Percentiles rank a stretch among this genome's conserved stretches.
These are phyloP conservation scores for Phaeosphaeriaceae sp. DNA, from an alignment of 2,329 filamentous ascomycete species.

Conservation along the genomic window DNA sequence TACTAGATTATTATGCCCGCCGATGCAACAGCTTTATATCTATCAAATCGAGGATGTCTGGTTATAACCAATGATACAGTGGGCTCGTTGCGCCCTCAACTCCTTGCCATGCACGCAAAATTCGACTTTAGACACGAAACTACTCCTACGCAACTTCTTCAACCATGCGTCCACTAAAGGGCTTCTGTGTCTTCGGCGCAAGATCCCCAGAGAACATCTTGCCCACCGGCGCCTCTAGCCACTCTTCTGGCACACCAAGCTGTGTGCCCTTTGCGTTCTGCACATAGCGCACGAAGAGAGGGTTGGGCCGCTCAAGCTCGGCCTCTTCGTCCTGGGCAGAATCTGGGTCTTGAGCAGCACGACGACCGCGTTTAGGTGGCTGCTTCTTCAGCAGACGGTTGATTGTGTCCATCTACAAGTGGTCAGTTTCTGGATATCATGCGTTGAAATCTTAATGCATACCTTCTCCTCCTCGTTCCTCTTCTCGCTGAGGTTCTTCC, in stretches of 20 bases:
- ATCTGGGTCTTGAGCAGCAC: constrained; percentile 58
- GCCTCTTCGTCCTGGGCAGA: constrained; percentile 59
- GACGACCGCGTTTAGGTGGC: constrained; percentile 70
- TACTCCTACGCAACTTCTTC: constrained; percentile 42
- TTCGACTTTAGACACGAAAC: not conserved
- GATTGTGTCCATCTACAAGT: constrained; percentile 80
- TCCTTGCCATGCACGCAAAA: constrained; percentile 1
- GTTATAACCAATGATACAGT: not conserved
- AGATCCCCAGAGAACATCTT: constrained; percentile 59
- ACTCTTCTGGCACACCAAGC: constrained; percentile 72
- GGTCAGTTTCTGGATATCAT: constrained; percentile 16
- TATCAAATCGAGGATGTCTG: not conserved
- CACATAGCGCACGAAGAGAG: constrained; percentile 74
- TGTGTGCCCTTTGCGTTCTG: constrained; percentile 68
- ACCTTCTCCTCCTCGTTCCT: constrained; percentile 82
- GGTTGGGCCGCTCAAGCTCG: constrained; percentile 60
- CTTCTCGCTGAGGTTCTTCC: constrained; percentile 79
- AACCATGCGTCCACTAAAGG: constrained; percentile 45
- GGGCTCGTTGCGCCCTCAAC: not conserved
- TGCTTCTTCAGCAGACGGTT: constrained; percentile 89
- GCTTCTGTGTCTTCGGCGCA: constrained; percentile 30
- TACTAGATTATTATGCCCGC: not conserved
- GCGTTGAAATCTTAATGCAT: constrained; percentile 12
- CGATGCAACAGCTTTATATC: not conserved
- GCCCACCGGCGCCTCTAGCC: constrained; percentile 70